Evolutionary conservation across 2,329 filamentous ascomycete genomes (phyloP), one percentile per base, ranked within the genome.

Genomic region (Rhexocercosporidium sp.): DNA sequence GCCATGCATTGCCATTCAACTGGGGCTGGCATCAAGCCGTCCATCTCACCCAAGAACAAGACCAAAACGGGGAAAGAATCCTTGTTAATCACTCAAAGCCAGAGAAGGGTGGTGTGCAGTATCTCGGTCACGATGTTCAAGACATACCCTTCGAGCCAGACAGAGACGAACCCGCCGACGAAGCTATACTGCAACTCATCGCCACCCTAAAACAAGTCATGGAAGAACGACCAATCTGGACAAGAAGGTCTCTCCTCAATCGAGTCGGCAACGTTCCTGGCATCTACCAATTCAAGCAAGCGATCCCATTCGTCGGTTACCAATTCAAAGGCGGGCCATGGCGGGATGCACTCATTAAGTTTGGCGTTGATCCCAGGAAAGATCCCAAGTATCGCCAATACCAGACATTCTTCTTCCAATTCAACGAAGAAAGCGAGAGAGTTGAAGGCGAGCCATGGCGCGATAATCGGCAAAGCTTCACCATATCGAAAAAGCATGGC

Each of bases 251-350:
- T 1, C 84, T 97, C 16, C 85, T 91, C 73, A 97, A 97, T 78
- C 85, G 86, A 62, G 83, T 97, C 34, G 81, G 80, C 1, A 80
- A 81, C 59, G 81, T 80, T 57, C 81, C 82, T 29, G 82, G 81
- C 51, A 82, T 84, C 67, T 87, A 86, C 66, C 79, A 85, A 49
- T 79, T 97, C 68, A 91, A 93, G 74, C 86, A 91, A 75, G 92
- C 92, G 56, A 86, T 94, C 62, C 91, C 93, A 70, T 95, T 96
- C 74, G 89, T 93, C 4, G 94, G 92, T 9, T 99, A 97, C 80
- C 93, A 94, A 79, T 97, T 98, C 83, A 91, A 92, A 67, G 93
- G 92, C 25, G 96, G 96, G 0, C 94, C 96, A 0, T 99, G 93
- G 91, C 88, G 93, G 70, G 94, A 98, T 78, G 90, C 92, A 3